Evolutionary conservation across 1,139 yeast genomes (phyloP).

Genomic region (Taphrina confusa): DNA sequence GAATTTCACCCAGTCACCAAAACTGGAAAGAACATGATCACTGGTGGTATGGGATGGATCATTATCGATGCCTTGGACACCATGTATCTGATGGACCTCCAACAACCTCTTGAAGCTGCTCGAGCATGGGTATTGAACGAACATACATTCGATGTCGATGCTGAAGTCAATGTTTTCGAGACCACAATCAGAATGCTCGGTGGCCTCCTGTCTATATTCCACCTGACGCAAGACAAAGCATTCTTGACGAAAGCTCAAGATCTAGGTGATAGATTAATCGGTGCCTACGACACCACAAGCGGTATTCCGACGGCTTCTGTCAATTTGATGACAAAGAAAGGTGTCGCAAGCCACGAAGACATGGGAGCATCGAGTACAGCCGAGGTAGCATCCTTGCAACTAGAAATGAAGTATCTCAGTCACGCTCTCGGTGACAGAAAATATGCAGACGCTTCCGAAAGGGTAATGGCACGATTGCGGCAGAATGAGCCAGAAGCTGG

Average conservation of each 20-base stretch:
- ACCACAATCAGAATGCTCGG: slow-evolving; percentile 94
- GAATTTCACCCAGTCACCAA: slow-evolving; percentile 63
- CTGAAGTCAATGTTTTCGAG: slow-evolving; percentile 81
- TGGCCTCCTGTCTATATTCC: slow-evolving; percentile 80
- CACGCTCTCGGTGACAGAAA: slow-evolving; percentile 73
- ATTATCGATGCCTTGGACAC: slow-evolving; percentile 89
- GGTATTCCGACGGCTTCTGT: slow-evolving; percentile 43
- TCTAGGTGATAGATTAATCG: slow-evolving; percentile 55
- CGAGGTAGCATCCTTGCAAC: slow-evolving; percentile 82
- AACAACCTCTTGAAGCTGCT: slow-evolving; percentile 65
- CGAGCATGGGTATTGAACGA: slow-evolving; percentile 70
- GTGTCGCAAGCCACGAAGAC: slow-evolving; percentile 64
- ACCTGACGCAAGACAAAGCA: slow-evolving; percentile 64
- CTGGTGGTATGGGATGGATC: slow-evolving; percentile 89
- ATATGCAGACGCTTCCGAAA: slow-evolving; percentile 79
- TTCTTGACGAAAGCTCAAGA: slow-evolving; percentile 78
- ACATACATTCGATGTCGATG: slow-evolving; percentile 63
- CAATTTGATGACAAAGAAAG: slow-evolving; percentile 55
- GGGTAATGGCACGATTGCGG: slow-evolving; percentile 54
- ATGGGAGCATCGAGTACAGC: slow-evolving; percentile 81
- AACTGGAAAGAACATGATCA: slow-evolving; percentile 67
- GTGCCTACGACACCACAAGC: slow-evolving; percentile 42
- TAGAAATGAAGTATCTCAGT: slow-evolving; percentile 83
- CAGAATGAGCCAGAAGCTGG: slow-evolving; percentile 66
- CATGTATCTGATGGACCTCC: slow-evolving; percentile 73